Evolutionary conservation across 352 stramenopile genomes (phyloP).

Genomic region (Phytophthora tentaculata): DNA sequence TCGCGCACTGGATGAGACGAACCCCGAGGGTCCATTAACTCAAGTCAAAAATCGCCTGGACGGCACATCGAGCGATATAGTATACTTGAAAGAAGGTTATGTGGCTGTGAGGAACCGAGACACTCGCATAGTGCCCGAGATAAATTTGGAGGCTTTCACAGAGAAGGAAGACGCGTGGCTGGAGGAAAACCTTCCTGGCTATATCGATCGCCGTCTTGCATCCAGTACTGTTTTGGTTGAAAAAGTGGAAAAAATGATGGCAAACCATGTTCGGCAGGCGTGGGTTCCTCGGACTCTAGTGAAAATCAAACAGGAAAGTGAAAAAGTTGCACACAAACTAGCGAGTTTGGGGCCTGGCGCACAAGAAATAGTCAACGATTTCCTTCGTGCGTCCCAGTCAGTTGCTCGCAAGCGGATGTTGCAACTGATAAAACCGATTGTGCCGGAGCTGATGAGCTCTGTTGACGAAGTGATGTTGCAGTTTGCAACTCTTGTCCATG

Average conservation of each 20-base stretch:
- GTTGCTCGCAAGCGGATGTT: slow-evolving; percentile 23
- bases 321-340: slow-evolving; percentile 7
- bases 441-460: slow-evolving; percentile 19
- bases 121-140: slow-evolving; percentile 18
- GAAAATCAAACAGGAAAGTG: slow-evolving; percentile 12
- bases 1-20: slow-evolving; percentile 29
- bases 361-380: slow-evolving; percentile 32
- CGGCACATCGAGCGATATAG: slow-evolving; percentile 35
- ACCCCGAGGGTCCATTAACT: slow-evolving; percentile 32
- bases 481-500: slow-evolving; percentile 22
- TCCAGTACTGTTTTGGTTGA: slow-evolving; percentile 34
- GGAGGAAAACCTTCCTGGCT: slow-evolving; percentile 32
- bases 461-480: slow-evolving; percentile 31
- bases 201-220: slow-evolving; percentile 29
- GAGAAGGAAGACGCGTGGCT: slow-evolving; percentile 36
- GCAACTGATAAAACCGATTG: slow-evolving; percentile 21
- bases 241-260: slow-evolving; percentile 48
- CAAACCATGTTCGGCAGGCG: slow-evolving; percentile 26
- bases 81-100: slow-evolving; percentile 48
- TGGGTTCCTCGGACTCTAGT: slow-evolving; percentile 38
- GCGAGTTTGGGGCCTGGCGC: slow-evolving; percentile 17
- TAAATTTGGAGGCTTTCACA: slow-evolving; percentile 33
- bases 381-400: slow-evolving; percentile 14
- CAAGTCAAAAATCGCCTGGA: slow-evolving; percentile 37
- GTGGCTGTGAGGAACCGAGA: slow-evolving; percentile 51